Evolutionary conservation across 805 yeast species (phyloP), one percentile per base, ranked within the genome.

Genomic region (Candida stauntonica): DNA sequence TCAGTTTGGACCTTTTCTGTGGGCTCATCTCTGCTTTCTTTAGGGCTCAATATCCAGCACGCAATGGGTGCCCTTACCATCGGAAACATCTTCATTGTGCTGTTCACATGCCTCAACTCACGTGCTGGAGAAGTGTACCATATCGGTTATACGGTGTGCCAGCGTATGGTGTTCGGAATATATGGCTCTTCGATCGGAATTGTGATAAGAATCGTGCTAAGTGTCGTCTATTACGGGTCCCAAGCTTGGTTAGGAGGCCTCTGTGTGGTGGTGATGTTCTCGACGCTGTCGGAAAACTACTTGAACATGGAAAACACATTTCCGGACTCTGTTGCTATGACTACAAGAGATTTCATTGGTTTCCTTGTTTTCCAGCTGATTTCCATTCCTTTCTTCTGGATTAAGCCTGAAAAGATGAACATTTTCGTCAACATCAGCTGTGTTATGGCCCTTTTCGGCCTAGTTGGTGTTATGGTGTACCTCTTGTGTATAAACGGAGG

Each of bases 341-440:
- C 68, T 0, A 60, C 66, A 7, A 58, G 64, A 51, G 67, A 69
- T 20, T 62, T 72, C 35, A 57, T 69, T 41, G 70, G 70, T 1
- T 70, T 70, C 43, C 42, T 70, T 5, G 41, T 68, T 11, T 76
- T 70, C 56, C 74, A 72, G 42, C 33, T 73, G 5, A 46, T 73
- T 28, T 63, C 67, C 7, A 55, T 66, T 8, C 66, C 68, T 14
- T 61, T 65, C 44, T 64, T 68, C 39, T 57, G 56, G 36, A 36
- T 70, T 38, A 70, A 63, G 41, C 79, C 79, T 5, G 70, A 72
- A 45, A 63, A 55, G 31, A 58, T 67, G 52, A 66, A 67, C 47
- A 44, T 50, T 24, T 52, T 64, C 18, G 55, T 68, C 35, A 63
- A 64, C 36, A 39, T 48, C 24, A 57, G 68, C 9, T 65, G 71